These are phyloP conservation scores for Venturia oleaginea DNA, from an alignment of 2,329 filamentous ascomycete genomes.

Conservation along the genomic window DNA sequence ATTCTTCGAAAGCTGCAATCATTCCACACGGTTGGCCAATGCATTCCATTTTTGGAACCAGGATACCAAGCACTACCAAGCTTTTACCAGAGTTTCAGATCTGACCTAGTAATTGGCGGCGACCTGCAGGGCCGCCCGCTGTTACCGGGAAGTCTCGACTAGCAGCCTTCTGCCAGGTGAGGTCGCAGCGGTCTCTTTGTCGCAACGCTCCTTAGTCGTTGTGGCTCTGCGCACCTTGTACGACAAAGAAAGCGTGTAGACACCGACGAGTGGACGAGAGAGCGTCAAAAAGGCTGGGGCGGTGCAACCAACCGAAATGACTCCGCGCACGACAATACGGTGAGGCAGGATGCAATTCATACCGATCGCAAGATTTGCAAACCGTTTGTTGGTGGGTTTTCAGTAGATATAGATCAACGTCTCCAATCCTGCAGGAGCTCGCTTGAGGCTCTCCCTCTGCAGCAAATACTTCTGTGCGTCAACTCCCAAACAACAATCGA, in stretches of 20 bases:
- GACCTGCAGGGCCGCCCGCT: neutral
- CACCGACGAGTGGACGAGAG: neutral
- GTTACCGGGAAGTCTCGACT: neutral
- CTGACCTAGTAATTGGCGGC: neutral
- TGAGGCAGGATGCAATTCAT: neutral
- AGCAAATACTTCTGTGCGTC: neutral
- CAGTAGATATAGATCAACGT: neutral
- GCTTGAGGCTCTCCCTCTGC: neutral
- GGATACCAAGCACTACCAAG: conserved; percentile 8
- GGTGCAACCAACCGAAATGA: neutral
- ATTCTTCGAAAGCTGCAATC: neutral
- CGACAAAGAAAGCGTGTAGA: neutral
- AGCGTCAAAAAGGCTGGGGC: neutral
- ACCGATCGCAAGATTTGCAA: conserved; percentile 5
- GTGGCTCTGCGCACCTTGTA: neutral
- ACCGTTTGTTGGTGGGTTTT: neutral
- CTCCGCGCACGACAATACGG: neutral
- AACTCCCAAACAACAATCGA: neutral
- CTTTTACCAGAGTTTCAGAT: conserved; percentile 2
- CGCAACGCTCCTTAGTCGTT: neutral
- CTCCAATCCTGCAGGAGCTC: neutral
- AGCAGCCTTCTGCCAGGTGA: neutral
- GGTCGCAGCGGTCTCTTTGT: neutral
- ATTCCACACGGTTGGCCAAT: neutral
- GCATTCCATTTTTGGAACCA: neutral